phyloP scores from a whole-genome alignment of 2,329 filamentous ascomycete species.

The Aspergillus versicolor region DNA sequence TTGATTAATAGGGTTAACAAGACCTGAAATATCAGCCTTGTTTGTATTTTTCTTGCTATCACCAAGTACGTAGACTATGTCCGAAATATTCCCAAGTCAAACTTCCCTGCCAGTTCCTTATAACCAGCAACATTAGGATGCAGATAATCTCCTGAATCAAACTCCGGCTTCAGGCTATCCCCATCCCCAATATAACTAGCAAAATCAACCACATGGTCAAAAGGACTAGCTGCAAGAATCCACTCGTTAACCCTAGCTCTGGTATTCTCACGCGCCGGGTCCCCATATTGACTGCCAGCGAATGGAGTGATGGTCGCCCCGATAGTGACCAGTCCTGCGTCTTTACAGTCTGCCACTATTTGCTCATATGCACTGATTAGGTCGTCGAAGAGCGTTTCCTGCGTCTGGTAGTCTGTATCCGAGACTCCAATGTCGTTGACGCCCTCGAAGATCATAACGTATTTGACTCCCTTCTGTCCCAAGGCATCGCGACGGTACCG shows the following conservation, averaged over 20 bases:
- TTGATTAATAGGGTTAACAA: no score
- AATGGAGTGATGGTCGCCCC: constrained; percentile 69
- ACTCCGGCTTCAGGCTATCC: constrained; percentile 49
- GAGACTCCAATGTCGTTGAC: constrained; percentile 67
- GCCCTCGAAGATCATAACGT: constrained; percentile 66
- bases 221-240: constrained; percentile 57
- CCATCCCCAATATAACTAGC: constrained; percentile 57
- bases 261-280: constrained; percentile 55
- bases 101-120: constrained; percentile 58
- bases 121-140: constrained; percentile 63
- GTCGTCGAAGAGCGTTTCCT: constrained; percentile 49
- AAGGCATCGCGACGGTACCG: constrained; percentile 66
- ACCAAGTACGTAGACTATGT: no score
- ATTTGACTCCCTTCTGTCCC: constrained; percentile 56
- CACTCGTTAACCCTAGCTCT: constrained; percentile 60
- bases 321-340: constrained; percentile 57
- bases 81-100: constrained; percentile 45
- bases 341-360: constrained; percentile 56
- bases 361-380: constrained; percentile 60
- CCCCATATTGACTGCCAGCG: constrained; percentile 54
- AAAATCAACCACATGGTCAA: constrained; percentile 64
- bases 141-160: constrained; percentile 64
- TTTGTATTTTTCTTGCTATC: no score
- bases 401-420: constrained; percentile 43
- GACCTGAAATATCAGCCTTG: no score